phyloP scores from a whole-genome alignment of 2,329 filamentous ascomycete genomes.

The Colletotrichum zoysiae region DNA sequence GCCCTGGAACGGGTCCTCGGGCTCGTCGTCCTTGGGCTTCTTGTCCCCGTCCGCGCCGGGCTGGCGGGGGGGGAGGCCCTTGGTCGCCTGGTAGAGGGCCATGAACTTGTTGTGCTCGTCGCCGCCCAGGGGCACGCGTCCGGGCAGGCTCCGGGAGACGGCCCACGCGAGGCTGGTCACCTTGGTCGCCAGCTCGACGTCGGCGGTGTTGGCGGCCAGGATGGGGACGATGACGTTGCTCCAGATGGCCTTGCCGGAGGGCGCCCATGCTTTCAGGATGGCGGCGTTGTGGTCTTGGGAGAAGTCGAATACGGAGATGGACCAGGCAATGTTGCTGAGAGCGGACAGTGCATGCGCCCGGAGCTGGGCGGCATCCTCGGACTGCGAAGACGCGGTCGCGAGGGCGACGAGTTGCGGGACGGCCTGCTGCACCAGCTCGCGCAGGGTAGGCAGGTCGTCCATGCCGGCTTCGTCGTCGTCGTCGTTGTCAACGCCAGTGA shows the following conservation, averaged over 20 bases:
- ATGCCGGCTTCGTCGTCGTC: conserved; percentile 58
- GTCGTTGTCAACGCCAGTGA: conserved; percentile 63
- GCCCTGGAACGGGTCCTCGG: conserved; percentile 69
- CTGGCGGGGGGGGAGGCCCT: conserved; percentile 46
- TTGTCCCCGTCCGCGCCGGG: conserved; percentile 24
- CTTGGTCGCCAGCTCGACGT: conserved; percentile 71
- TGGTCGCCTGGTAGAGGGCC: conserved; percentile 72
- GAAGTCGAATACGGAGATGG: conserved; percentile 72
- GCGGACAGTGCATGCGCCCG: conserved; percentile 69
- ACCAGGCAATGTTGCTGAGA: conserved; percentile 77
- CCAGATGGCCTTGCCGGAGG: conserved; percentile 69
- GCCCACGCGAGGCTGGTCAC: conserved; percentile 77
- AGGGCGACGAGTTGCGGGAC: conserved; percentile 64
- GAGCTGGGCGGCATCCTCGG: conserved; percentile 59
- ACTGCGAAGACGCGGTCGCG: conserved; percentile 54
- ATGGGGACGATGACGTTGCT: conserved; percentile 66
- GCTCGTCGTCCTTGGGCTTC: conserved; percentile 45
- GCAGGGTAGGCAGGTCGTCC: conserved; percentile 67
- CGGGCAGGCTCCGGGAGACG: conserved; percentile 66
- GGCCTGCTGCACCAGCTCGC: conserved; percentile 59
- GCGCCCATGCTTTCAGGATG: conserved; percentile 67
- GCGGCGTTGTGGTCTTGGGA: conserved; percentile 64
- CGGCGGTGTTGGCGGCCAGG: conserved; percentile 71
- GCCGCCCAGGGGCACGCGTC: conserved; percentile 60
- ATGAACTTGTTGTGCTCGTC: conserved; percentile 74